Evolutionary conservation across 192 early-diverging fungal genomes (phyloP).

Genomic region (Neocallimastix lanati): DNA sequence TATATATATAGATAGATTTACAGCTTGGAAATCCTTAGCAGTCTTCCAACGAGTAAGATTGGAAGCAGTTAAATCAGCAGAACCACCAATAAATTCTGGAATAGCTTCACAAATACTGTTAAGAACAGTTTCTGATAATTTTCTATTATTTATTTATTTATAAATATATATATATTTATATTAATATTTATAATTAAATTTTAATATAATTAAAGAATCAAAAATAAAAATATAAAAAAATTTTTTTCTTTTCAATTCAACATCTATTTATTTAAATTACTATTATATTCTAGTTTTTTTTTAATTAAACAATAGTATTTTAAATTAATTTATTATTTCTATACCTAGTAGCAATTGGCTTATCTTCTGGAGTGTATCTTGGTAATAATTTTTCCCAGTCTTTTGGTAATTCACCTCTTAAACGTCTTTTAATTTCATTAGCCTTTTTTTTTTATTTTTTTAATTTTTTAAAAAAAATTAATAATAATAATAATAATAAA

Average conservation of each 20-base stretch:
- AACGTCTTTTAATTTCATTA: constrained; percentile 41
- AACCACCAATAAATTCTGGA: constrained; percentile 82
- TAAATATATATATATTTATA: too few relatives aligned
- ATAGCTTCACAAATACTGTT: constrained; percentile 62
- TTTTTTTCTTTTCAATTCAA: too few relatives aligned
- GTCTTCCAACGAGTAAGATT: constrained; percentile 91
- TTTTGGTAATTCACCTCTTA: constrained; percentile 51
- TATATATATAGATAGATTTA: neutral
- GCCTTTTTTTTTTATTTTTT: constrained; percentile 2
- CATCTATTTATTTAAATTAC: too few relatives aligned
- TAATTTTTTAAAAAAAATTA: too few relatives aligned
- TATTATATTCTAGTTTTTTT: too few relatives aligned
- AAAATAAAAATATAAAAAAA: constrained; percentile 5
- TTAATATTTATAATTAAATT: too few relatives aligned
- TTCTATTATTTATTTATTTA: constrained; percentile 19
- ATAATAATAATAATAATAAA: too few relatives aligned
- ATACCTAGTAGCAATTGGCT: constrained; percentile 48
- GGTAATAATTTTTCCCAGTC: constrained; percentile 56
- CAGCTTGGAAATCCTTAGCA: constrained; percentile 84
- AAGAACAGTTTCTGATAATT: constrained; percentile 69
- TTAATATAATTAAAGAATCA: neutral
- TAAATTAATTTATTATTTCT: too few relatives aligned
- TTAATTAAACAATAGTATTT: too few relatives aligned
- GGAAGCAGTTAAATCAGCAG: constrained; percentile 89
- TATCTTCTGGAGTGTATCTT: constrained; percentile 57